phyloP scores from a whole-genome alignment of 2,329 filamentous ascomycete species.

The Alternaria infectoria region DNA sequence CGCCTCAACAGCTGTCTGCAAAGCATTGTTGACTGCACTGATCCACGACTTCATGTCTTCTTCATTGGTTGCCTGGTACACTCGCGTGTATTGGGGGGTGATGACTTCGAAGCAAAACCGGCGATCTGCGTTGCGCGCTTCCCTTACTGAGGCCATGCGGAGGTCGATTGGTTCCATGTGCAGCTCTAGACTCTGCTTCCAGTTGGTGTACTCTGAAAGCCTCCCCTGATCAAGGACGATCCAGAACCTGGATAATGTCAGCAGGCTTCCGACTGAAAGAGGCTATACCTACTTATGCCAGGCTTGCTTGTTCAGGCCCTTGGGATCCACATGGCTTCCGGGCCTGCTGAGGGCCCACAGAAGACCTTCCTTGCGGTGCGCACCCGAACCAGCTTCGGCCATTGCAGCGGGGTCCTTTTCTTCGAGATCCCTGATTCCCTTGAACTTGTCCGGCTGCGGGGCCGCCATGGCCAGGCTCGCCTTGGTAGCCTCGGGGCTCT shows the following conservation, averaged over 20 bases:
- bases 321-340: constrained; percentile 92
- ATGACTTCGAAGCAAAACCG: constrained; percentile 99
- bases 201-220: constrained; percentile 97
- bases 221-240: constrained; percentile 97
- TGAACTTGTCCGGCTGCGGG: constrained; percentile 69
- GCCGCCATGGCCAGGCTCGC: constrained; percentile 31
- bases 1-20: constrained; percentile 93
- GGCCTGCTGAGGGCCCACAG: constrained; percentile 93
- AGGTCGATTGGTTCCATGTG: constrained; percentile 99
- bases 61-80: constrained; percentile 97
- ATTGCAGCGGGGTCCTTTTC: constrained; percentile 66
- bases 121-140: constrained; percentile 91
- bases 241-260: constrained; percentile 76
- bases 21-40: constrained; percentile 90
- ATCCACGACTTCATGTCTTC: constrained; percentile 99
- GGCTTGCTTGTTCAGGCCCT: constrained; percentile 92
- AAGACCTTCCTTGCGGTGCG: constrained; percentile 89
- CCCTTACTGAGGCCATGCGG: constrained; percentile 93
- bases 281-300: constrained; percentile 87
- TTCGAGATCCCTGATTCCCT: constrained; percentile 89
- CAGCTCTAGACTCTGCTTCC: constrained; percentile 95
- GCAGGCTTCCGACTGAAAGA: neutral
- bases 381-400: constrained; percentile 61
- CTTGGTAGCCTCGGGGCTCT: constrained; percentile 39
- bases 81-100: constrained; percentile 91